phyloP scores from a whole-genome alignment of 1,284 basidiomycete genomes.

The Cystobasidium sp. region DNA sequence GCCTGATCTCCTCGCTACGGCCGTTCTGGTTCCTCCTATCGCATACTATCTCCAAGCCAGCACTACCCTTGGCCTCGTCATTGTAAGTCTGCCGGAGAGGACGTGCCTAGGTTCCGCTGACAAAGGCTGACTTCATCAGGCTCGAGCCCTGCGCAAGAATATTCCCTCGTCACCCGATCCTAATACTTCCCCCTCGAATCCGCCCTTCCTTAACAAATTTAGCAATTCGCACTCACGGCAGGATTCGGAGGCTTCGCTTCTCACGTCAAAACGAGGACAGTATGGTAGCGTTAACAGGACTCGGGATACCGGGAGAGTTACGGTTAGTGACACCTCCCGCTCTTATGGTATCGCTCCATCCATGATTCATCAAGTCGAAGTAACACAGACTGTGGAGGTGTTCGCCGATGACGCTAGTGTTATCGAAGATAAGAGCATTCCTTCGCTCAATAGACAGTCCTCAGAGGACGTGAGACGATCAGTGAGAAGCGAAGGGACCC shows the following conservation, averaged over 20 bases:
- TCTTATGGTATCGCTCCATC: constrained; percentile 32
- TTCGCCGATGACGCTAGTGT: constrained; percentile 19
- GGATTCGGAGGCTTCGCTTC: constrained; percentile 9
- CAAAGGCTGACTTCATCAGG: not conserved
- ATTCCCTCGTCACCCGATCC: not conserved
- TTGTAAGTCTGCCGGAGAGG: constrained; percentile 17
- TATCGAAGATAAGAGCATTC: not conserved
- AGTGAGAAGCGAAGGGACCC: not conserved
- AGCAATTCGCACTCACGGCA: constrained; percentile 14
- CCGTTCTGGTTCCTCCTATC: constrained; percentile 22
- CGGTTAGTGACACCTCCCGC: not conserved
- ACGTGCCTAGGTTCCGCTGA: not conserved
- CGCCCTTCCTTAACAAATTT: not conserved
- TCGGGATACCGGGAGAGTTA: not conserved
- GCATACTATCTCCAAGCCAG: constrained; percentile 31
- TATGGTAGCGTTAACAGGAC: not conserved
- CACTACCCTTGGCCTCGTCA: constrained; percentile 14
- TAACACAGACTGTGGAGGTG: constrained; percentile 18
- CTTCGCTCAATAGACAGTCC: not conserved
- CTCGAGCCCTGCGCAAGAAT: not conserved
- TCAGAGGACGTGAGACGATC: not conserved
- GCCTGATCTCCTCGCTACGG: constrained; percentile 20
- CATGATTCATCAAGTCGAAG: constrained; percentile 30
- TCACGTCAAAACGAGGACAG: not conserved
- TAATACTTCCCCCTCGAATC: not conserved